Evolutionary conservation across 2,329 filamentous ascomycete species (phyloP).

Genomic region (Penicillium sumatraense): DNA sequence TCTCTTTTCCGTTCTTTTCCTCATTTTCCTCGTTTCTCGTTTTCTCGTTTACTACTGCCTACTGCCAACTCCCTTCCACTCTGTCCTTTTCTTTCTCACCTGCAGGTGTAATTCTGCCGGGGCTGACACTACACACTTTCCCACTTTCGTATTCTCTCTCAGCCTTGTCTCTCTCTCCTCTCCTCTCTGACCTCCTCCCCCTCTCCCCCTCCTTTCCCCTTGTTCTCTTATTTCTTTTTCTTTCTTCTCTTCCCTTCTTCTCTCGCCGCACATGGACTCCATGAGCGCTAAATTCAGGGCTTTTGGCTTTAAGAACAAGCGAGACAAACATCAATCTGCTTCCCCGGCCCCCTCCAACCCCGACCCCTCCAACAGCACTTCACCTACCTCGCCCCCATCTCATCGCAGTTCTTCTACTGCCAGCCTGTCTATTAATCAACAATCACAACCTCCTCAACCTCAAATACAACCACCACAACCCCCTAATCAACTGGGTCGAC

Average conservation of each 20-base stretch:
- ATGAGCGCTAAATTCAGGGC: conserved; percentile 58
- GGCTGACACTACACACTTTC: neutral
- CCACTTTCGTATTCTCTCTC: conserved; percentile 1
- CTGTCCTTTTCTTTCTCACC: neutral
- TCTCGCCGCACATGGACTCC: conserved; percentile 47
- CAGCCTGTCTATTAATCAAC: conserved; percentile 59
- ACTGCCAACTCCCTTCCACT: too few relatives aligned
- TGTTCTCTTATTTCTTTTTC: conserved; percentile 12
- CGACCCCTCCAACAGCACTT: conserved; percentile 38
- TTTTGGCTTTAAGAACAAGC: conserved; percentile 55
- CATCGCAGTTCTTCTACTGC: conserved; percentile 52
- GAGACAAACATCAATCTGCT: conserved; percentile 32
- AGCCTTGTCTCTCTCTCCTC: conserved; percentile 14
- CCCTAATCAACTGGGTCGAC: conserved; percentile 59
- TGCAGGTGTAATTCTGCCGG: neutral
- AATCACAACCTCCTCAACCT: conserved; percentile 43
- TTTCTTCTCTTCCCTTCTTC: conserved; percentile 9
- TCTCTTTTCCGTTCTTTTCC: neutral
- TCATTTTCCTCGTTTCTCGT: neutral
- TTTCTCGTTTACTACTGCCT: neutral
- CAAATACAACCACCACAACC: conserved; percentile 47
- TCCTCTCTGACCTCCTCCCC: neutral
- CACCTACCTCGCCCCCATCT: conserved; percentile 42
- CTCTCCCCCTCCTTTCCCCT: conserved; percentile 8
- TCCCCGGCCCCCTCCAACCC: conserved; percentile 32